phyloP scores from a whole-genome alignment of 331 rosid genomes.

The Pyrus hybrid region DNA sequence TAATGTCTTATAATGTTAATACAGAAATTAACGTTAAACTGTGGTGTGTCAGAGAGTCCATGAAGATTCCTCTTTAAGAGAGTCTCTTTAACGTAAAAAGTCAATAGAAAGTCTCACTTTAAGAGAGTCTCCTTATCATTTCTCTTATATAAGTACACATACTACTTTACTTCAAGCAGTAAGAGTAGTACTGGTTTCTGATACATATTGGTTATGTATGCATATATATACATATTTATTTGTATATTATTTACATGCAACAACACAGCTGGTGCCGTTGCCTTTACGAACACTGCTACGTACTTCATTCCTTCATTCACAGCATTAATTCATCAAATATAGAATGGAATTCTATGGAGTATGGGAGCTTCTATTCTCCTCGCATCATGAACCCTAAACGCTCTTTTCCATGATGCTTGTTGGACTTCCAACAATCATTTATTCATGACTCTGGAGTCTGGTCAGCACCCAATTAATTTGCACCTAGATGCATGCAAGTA shows the following conservation, averaged over 20 bases:
- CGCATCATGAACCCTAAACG: neutral
- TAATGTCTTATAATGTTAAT: too few species aligned
- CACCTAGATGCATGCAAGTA: neutral
- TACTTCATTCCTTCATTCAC: neutral
- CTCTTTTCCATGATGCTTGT: neutral
- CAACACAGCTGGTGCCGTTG: slow-evolving; percentile 44
- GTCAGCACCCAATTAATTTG: neutral
- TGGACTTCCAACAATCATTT: slow-evolving; percentile 1
- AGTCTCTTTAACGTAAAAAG: too few species aligned
- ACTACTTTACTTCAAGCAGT: too few species aligned
- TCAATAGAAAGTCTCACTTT: too few species aligned
- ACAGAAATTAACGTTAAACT: too few species aligned
- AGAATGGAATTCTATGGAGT: slow-evolving; percentile 5
- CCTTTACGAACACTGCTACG: slow-evolving; percentile 57
- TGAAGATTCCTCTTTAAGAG: too few species aligned
- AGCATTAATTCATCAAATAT: neutral
- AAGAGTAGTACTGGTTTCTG: too few species aligned
- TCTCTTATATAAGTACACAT: too few species aligned
- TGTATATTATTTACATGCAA: neutral
- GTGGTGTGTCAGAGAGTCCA: too few species aligned
- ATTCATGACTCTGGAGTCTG: neutral
- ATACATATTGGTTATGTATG: too few species aligned
- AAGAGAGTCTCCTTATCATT: too few species aligned
- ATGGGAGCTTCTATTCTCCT: slow-evolving; percentile 12
- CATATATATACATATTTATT: too few species aligned